phyloP scores from a whole-genome alignment of 202 grass and related monocot species.

The Musa balbisiana region DNA sequence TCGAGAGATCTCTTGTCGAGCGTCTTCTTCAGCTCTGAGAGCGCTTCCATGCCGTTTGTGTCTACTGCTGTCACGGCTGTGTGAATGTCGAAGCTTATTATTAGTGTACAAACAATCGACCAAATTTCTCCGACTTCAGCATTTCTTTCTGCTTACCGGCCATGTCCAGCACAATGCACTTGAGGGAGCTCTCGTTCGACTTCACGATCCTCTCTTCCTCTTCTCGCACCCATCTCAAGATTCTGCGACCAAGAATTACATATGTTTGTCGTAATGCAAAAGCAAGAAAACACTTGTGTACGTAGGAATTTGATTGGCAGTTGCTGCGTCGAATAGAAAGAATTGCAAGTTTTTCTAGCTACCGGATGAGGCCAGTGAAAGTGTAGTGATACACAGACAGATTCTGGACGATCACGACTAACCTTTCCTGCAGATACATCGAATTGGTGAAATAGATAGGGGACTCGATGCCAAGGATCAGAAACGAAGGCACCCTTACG shows the following conservation, averaged over 20 bases:
- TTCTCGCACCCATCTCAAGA: slow-evolving; percentile 64
- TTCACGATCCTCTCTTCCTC: slow-evolving; percentile 74
- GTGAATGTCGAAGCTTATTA: background rate
- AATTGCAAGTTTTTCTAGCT: no score
- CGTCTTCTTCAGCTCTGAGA: slow-evolving; percentile 63
- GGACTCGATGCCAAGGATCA: slow-evolving; percentile 80
- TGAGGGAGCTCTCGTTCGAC: slow-evolving; percentile 41
- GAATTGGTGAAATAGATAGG: slow-evolving; percentile 88
- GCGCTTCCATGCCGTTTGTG: slow-evolving; percentile 71
- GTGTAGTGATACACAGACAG: no score
- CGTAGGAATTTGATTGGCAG: no score
- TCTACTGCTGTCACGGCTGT: slow-evolving; percentile 80
- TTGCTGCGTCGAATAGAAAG: no score
- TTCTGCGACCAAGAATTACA: slow-evolving; percentile 22
- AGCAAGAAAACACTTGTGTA: no score
- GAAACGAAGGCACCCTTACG: slow-evolving; percentile 46
- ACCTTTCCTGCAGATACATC: slow-evolving; percentile 73
- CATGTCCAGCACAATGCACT: slow-evolving; percentile 78
- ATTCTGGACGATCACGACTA: background rate
- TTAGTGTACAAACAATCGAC: background rate
- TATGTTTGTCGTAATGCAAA: background rate
- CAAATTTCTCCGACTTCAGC: background rate
- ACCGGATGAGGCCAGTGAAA: no score
- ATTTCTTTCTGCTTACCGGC: slow-evolving; percentile 36
- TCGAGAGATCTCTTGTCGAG: slow-evolving; percentile 63